Evolutionary conservation across 108 stramenopile genomes (phyloP).

Genomic region (Aurantiochytrium sp.): DNA sequence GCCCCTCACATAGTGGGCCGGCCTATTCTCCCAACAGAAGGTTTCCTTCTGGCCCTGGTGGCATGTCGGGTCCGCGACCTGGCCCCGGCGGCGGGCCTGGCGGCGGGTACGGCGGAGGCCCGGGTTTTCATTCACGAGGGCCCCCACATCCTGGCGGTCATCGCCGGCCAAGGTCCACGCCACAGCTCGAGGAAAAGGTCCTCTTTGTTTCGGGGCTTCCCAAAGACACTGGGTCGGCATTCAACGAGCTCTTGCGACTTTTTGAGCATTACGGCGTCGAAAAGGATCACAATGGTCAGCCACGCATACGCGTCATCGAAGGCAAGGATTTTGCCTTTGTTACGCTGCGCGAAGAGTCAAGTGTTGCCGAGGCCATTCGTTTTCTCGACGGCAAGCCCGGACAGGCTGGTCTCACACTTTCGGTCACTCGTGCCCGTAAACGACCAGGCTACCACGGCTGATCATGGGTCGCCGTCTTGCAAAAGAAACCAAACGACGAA

Average conservation of each 20-base stretch:
- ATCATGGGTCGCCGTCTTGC: too few species aligned
- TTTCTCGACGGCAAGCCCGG: neutral
- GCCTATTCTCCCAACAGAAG: neutral
- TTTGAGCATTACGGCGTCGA: constrained; percentile 11
- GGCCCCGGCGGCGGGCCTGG: neutral
- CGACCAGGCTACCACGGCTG: neutral
- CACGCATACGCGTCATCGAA: neutral
- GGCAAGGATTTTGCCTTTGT: neutral
- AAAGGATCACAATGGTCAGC: neutral
- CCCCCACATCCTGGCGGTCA: neutral
- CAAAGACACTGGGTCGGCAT: neutral
- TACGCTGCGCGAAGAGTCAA: neutral
- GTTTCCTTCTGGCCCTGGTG: neutral
- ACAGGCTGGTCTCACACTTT: neutral
- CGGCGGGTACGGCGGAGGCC: neutral
- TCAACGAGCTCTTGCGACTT: neutral
- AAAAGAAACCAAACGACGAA: too few species aligned
- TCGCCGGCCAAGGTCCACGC: neutral
- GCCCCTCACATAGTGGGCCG: neutral
- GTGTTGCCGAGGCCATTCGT: neutral
- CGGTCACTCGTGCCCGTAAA: neutral
- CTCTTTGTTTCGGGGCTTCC: neutral
- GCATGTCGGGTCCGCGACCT: too few species aligned
- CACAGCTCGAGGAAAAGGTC: neutral
- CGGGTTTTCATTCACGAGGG: neutral